Evolutionary conservation across 345 rosid genomes (phyloP).

Genomic region (Laguncularia racemosa): DNA sequence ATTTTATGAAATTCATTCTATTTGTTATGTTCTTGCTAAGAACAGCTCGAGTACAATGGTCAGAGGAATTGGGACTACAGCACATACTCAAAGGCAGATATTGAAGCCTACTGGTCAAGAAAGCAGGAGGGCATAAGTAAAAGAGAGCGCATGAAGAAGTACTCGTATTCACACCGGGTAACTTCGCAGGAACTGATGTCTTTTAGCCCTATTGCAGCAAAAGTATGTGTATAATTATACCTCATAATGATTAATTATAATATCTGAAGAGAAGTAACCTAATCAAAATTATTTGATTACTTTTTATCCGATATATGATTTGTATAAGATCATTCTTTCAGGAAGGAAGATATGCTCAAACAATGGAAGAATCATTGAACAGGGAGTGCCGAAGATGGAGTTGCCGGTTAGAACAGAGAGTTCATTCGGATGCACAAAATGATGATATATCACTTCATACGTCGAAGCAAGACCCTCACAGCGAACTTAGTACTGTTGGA

Average conservation of each 20-base stretch:
- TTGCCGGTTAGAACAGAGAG: slow-evolving; percentile 22
- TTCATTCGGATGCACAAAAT: slow-evolving; percentile 8
- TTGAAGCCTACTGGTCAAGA: slow-evolving; percentile 45
- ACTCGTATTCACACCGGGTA: slow-evolving; percentile 78
- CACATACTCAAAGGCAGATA: slow-evolving; percentile 46
- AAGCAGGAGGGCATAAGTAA: slow-evolving; percentile 51
- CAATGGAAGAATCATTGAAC: slow-evolving; percentile 29
- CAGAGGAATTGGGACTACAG: slow-evolving; percentile 56
- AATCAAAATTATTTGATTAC: too few species aligned
- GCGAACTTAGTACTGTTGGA: slow-evolving; percentile 18
- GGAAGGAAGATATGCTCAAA: slow-evolving; percentile 49
- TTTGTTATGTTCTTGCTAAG: not conserved
- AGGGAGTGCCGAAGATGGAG: slow-evolving; percentile 35
- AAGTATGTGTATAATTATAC: too few species aligned
- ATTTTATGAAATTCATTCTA: not conserved
- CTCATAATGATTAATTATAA: too few species aligned
- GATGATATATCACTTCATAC: slow-evolving; percentile 19
- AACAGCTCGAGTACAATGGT: slow-evolving; percentile 31
- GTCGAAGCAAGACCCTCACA: slow-evolving; percentile 12
- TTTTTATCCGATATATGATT: too few species aligned
- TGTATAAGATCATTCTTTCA: slow-evolving; percentile 13
- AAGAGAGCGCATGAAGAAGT: slow-evolving; percentile 72
- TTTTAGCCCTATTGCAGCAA: not conserved
- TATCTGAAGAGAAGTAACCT: too few species aligned
- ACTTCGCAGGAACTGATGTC: not conserved